A percentile compares a stretch with the other conserved stretches of the same genome.
phyloP scores from a whole-genome alignment of 345 rosid species.

The thale cress (Arabidopsis thaliana) region DNA sequence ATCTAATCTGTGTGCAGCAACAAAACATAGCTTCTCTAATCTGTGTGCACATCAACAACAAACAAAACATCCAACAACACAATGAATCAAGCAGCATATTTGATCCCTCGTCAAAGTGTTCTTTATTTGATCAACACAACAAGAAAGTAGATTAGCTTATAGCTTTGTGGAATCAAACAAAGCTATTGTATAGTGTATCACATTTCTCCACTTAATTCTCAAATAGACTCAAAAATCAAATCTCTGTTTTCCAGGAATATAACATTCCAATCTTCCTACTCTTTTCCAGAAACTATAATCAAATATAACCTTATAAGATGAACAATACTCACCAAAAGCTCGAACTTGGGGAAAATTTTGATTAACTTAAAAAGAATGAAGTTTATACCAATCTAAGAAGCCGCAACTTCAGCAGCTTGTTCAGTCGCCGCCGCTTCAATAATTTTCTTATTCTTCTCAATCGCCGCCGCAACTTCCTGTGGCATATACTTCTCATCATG shows the following conservation, averaged over 20 bases:
- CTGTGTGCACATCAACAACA: constrained; percentile 9
- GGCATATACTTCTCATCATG: constrained; percentile 99
- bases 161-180: constrained; percentile 36
- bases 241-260: constrained; percentile 19
- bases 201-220: constrained; percentile 30
- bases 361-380: constrained; percentile 19
- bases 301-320: background rate
- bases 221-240: constrained; percentile 17
- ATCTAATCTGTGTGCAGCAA: background rate
- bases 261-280: constrained; percentile 25
- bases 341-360: background rate
- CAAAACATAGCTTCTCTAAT: too few species aligned
- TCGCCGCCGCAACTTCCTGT: constrained; percentile 86
- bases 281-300: constrained; percentile 17
- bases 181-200: constrained; percentile 31
- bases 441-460: constrained; percentile 91
- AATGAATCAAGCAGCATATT: constrained; percentile 1
- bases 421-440: constrained; percentile 51
- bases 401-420: constrained; percentile 41
- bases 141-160: constrained; percentile 31
- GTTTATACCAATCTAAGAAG: constrained; percentile 37
- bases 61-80: constrained; percentile 7
- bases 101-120: constrained; percentile 3
- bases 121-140: constrained; percentile 33
- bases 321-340: constrained; percentile 19